A percentile compares a stretch with the other conserved stretches of the same genome.
These are phyloP conservation scores for Sporobolus alterniflorus DNA, from an alignment of 202 grass and related monocot species.

Conservation along the genomic window DNA sequence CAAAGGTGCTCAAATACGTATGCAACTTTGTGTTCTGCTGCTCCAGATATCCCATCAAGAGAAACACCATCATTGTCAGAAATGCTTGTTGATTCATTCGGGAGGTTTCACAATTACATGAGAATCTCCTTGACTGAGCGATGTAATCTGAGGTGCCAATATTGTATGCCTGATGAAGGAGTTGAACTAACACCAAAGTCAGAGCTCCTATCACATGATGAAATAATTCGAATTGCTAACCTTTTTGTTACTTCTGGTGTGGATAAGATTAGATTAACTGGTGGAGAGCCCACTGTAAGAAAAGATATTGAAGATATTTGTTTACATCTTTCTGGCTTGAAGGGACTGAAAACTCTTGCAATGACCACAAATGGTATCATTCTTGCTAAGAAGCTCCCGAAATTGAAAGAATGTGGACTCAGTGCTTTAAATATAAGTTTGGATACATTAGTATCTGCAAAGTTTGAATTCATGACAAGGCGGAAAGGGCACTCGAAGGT, in stretches of 20 bases:
- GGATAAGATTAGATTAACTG: constrained; percentile 93
- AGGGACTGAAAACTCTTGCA: constrained; percentile 88
- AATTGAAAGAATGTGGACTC: constrained; percentile 85
- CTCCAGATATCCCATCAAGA: constrained; percentile 37
- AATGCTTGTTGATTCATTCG: constrained; percentile 90
- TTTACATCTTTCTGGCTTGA: constrained; percentile 72
- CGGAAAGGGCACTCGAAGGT: constrained; percentile 87
- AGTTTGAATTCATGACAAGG: constrained; percentile 98
- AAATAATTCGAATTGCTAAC: constrained; percentile 70
- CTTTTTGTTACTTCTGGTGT: constrained; percentile 88
- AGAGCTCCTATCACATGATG: constrained; percentile 74
- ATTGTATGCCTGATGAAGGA: constrained; percentile 94
- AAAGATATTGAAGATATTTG: constrained; percentile 97
- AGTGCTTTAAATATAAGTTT: constrained; percentile 95
- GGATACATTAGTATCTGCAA: constrained; percentile 91
- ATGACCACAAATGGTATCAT: constrained; percentile 96
- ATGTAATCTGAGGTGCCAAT: constrained; percentile 92
- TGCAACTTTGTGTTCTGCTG: constrained; percentile 57
- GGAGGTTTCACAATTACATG: constrained; percentile 85
- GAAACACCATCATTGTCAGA: constrained; percentile 42
- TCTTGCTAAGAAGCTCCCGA: constrained; percentile 86
- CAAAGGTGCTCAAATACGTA: constrained; percentile 31
- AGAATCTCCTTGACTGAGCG: constrained; percentile 87
- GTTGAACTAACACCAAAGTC: constrained; percentile 76
- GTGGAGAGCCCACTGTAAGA: constrained; percentile 84